Evolutionary conservation across 441 rosid species (phyloP).

Genomic region (Pelargonium citronellum): DNA sequence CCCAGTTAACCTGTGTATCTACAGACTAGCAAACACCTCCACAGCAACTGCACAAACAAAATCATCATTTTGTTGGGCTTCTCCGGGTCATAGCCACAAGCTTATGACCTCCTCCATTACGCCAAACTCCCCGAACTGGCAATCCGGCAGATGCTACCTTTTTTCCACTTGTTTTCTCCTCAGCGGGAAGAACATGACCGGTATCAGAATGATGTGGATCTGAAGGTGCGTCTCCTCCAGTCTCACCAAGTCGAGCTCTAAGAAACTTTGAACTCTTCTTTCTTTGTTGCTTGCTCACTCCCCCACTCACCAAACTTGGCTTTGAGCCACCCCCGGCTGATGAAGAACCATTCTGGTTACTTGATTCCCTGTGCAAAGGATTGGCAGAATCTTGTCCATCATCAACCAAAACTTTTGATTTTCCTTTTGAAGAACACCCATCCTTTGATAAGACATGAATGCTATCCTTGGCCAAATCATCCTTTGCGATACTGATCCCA

Average conservation of each 20-base stretch:
- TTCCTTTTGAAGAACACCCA: conserved; percentile 26
- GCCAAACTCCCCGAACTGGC: conserved; percentile 39
- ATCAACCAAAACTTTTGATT: conserved; percentile 27
- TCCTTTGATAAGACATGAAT: conserved; percentile 14
- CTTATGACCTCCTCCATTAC: conserved; percentile 33
- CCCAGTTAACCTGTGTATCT: not conserved
- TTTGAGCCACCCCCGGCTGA: conserved; percentile 14
- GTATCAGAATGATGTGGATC: conserved; percentile 18
- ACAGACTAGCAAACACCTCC: not conserved
- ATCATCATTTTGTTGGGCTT: conserved; percentile 14
- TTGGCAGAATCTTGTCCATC: conserved; percentile 11
- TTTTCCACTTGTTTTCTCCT: conserved; percentile 20
- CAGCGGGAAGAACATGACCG: conserved; percentile 19
- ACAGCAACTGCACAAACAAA: not conserved
- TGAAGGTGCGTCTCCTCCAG: conserved; percentile 22
- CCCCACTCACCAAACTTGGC: conserved; percentile 18
- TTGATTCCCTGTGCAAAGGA: conserved; percentile 6
- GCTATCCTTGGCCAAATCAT: conserved; percentile 20
- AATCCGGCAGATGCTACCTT: conserved; percentile 18
- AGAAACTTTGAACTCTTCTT: conserved; percentile 37
- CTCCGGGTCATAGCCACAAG: conserved; percentile 26
- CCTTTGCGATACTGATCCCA: conserved; percentile 11
- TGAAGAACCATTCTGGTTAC: conserved; percentile 15
- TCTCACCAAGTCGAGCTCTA: conserved; percentile 35
- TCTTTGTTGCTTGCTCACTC: conserved; percentile 31